These are phyloP conservation scores for Raphanus raphanistrum DNA, from an alignment of 345 rosid species.

Conservation along the genomic window DNA sequence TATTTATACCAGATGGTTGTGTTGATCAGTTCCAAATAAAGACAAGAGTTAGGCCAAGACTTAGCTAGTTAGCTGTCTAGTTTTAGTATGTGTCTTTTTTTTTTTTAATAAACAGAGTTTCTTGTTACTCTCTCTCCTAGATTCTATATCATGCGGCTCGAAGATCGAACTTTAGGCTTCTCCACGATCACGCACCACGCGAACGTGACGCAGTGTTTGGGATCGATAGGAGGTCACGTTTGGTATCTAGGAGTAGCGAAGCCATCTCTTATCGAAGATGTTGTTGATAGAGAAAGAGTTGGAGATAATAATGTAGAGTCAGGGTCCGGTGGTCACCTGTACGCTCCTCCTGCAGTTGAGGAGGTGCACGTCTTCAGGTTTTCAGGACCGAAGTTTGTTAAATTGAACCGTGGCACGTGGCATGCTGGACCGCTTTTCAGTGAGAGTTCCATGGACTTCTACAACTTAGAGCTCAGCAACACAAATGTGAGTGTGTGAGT, in stretches of 20 bases:
- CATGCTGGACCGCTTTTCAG: conserved; percentile 76
- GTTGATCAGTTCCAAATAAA: too few relatives aligned
- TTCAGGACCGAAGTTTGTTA: conserved; percentile 68
- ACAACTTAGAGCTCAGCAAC: conserved; percentile 77
- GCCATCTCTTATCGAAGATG: conserved; percentile 46
- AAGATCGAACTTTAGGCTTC: conserved; percentile 47
- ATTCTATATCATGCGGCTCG: conserved; percentile 60
- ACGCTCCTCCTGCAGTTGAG: conserved; percentile 59
- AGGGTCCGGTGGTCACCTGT: conserved; percentile 51
- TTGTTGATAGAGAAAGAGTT: background rate
- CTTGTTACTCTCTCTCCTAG: conserved; percentile 22
- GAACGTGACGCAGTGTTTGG: conserved; percentile 83
- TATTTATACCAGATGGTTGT: too few relatives aligned
- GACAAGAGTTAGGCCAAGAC: background rate
- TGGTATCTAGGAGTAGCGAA: conserved; percentile 88
- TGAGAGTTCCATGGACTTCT: conserved; percentile 63
- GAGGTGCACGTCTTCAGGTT: conserved; percentile 62
- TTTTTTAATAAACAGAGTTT: background rate
- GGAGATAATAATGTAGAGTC: conserved; percentile 39
- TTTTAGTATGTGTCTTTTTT: conserved; percentile 5
- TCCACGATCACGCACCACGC: conserved; percentile 74
- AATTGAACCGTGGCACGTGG: conserved; percentile 77
- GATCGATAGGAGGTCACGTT: conserved; percentile 66
- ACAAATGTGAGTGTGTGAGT: conserved; percentile 59
- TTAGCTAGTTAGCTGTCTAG: background rate